Conservation (phyloP, 108 stramenopile species). For the Cyclotella sp. region DNA sequence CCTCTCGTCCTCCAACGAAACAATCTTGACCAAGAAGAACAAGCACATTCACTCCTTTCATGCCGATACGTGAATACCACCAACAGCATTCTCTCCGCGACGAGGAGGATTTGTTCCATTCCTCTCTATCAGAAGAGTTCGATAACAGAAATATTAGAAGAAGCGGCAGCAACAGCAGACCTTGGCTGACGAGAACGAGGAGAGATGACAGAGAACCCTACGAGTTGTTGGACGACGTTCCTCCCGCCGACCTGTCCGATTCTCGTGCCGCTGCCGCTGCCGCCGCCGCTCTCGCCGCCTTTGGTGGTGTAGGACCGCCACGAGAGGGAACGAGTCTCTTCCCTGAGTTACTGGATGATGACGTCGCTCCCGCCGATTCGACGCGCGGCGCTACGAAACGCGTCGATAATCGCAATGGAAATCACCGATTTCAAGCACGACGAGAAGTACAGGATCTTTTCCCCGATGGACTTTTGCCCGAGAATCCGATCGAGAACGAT, state of each 20-base stretch:
- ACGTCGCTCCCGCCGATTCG: neutral
- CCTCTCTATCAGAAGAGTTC: constrained; percentile 11
- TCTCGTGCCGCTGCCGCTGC: neutral
- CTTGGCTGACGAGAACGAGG: neutral
- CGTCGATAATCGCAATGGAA: constrained; percentile 5
- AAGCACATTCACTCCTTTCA: neutral
- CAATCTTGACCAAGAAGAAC: neutral
- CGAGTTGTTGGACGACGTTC: constrained; percentile 22
- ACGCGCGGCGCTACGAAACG: neutral
- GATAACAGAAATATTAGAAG: neutral
- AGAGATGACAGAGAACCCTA: constrained; percentile 15
- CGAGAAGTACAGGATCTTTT: constrained; percentile 1
- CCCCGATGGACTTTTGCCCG: constrained; percentile 24
- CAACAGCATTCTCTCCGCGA: constrained; percentile 13
- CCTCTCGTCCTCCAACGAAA: neutral
- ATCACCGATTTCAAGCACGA: neutral
- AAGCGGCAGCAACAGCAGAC: constrained; percentile 1
- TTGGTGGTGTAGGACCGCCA: neutral
- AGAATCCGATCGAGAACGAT: neutral
- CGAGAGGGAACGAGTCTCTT: neutral
- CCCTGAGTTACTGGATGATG: constrained; percentile 2
- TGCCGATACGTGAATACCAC: constrained; percentile 20
- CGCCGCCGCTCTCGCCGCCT: neutral
- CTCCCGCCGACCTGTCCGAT: constrained; percentile 5
- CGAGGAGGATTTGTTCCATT: constrained; percentile 15